Evolutionary conservation across 2,329 filamentous ascomycete genomes (phyloP).

Genomic region (Dactylonectria macrodidyma): DNA sequence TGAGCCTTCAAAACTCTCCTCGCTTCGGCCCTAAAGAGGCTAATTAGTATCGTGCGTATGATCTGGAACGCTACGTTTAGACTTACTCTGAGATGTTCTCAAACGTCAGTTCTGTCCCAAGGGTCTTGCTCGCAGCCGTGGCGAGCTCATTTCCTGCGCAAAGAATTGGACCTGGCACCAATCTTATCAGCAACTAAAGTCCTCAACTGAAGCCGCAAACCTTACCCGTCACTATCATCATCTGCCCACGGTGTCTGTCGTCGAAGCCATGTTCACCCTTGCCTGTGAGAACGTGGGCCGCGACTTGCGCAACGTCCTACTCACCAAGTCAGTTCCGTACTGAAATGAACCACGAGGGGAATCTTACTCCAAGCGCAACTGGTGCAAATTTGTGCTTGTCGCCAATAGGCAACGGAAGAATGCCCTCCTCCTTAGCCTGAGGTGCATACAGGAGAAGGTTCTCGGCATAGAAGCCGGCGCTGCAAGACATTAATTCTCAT

Average conservation of each 20-base stretch:
- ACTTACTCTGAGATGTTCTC: conserved; percentile 41
- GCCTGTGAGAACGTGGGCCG: conserved; percentile 62
- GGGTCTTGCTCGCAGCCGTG: conserved; percentile 58
- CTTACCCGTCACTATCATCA: conserved; percentile 65
- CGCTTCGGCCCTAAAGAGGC: conserved; percentile 7
- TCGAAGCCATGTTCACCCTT: conserved; percentile 65
- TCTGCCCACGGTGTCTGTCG: conserved; percentile 65
- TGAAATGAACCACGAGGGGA: background rate
- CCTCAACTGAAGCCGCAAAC: background rate
- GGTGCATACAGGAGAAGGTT: conserved; percentile 64
- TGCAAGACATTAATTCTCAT: conserved; percentile 30
- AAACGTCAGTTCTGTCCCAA: conserved; percentile 54
- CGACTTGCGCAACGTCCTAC: conserved; percentile 64
- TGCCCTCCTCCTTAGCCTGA: conserved; percentile 60
- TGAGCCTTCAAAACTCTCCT: conserved; percentile 18
- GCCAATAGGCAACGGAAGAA: conserved; percentile 63
- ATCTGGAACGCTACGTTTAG: background rate
- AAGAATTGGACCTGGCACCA: conserved; percentile 59
- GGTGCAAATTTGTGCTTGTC: conserved; percentile 64
- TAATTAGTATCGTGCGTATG: background rate
- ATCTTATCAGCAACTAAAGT: background rate
- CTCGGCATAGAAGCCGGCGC: conserved; percentile 66
- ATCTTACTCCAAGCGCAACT: conserved; percentile 61
- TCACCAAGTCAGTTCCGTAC: background rate
- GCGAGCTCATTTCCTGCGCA: conserved; percentile 63